Evolutionary conservation across 2,329 filamentous ascomycete species (phyloP), one percentile per base, ranked within the genome.

Genomic region (Diplocarpon rosae): DNA sequence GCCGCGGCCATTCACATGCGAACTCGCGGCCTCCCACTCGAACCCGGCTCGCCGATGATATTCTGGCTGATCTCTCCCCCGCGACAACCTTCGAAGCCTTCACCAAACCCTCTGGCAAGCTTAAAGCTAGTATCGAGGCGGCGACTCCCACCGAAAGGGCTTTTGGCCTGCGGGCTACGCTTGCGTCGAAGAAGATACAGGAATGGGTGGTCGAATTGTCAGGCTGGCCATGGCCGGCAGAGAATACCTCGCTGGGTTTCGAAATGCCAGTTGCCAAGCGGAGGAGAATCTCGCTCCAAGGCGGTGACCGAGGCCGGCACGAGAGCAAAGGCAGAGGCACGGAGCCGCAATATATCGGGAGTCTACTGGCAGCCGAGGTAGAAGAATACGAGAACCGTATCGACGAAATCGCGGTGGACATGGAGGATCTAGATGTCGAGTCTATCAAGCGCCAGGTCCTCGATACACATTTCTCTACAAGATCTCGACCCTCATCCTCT

Each of bases 361-460:
- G 83, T 58, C 65, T 96, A 30, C 75, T 76, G 0, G 72, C 73
- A 2, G 63, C 69, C 13, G 71, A 83, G 31, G 77, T 93, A 1
- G 64, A 72, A 37, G 66, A 68, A 39, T 89, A 92, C 62, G 84
- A 92, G 56, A 66, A 63, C 45, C 77, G 89, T 32, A 70, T 93
- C 11, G 80, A 85, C 42, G 76, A 84, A 51, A 93, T 96, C 47
- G 72, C 69, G 12, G 69, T 72, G 36, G 78, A 80, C 45, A 68
- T 92, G 66, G 76, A 84, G 45, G 72, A 75, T 32, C 68, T 92
- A 41, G 76, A 85, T 43, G 69, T 93, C 32, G 85, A 96, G 58
- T 87, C 93, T 52, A 80, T 98, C 60, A 96, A 98, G 67, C 78
- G 75, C 36, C 85, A 90, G 59, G 84, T 95, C 53, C 68, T 95